Evolutionary conservation across 768 basidiomycete species (phyloP).

Genomic region (Hypsizygus marmoreus): DNA sequence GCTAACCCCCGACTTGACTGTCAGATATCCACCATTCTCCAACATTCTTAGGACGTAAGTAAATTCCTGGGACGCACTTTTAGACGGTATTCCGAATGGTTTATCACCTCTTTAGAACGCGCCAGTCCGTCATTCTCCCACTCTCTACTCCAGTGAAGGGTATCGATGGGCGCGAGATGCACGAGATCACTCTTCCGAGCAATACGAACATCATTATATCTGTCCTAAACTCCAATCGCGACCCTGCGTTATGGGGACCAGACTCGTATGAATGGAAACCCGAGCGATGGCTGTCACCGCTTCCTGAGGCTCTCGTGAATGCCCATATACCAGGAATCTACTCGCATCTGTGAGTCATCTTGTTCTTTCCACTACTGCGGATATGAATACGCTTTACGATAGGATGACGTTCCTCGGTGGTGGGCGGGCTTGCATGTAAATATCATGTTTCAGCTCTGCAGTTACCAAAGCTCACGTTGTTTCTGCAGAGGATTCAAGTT

Average conservation of each 20-base stretch:
- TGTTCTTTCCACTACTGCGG: not conserved
- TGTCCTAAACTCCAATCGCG: slow-evolving; percentile 38
- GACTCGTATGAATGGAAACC: slow-evolving; percentile 55
- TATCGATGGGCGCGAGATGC: slow-evolving; percentile 35
- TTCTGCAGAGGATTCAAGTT: slow-evolving; percentile 24
- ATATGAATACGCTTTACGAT: not conserved
- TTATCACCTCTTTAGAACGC: slow-evolving; percentile 25
- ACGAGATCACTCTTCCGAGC: slow-evolving; percentile 39
- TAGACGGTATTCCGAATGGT: not conserved
- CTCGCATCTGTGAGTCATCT: slow-evolving; percentile 35
- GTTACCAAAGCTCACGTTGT: not conserved
- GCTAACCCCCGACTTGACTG: not conserved
- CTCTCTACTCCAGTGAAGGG: slow-evolving; percentile 39
- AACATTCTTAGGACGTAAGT: slow-evolving; percentile 18
- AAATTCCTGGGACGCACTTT: not conserved
- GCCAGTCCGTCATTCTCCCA: slow-evolving; percentile 41
- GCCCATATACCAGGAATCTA: slow-evolving; percentile 48
- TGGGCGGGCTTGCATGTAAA: slow-evolving; percentile 47
- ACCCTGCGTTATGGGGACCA: slow-evolving; percentile 46
- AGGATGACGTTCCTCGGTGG: slow-evolving; percentile 50
- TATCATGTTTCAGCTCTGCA: slow-evolving; percentile 1
- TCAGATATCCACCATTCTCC: slow-evolving; percentile 18
- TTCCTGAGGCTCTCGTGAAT: slow-evolving; percentile 36
- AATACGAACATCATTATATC: slow-evolving; percentile 40
- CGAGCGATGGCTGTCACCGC: slow-evolving; percentile 46